phyloP scores from a whole-genome alignment of 148 eudicot genomes.

The Amaranthus palmeri region DNA sequence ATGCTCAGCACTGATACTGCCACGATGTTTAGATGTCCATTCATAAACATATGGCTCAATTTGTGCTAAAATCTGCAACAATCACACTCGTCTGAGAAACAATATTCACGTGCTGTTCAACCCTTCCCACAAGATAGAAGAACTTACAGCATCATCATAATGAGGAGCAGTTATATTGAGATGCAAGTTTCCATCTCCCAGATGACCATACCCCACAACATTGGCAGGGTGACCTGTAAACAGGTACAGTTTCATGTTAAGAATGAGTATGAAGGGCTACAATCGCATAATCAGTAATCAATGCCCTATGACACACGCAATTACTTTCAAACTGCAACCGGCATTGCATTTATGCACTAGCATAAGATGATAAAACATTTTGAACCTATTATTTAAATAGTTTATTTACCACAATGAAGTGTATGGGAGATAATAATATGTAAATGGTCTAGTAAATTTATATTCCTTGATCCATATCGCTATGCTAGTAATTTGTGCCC shows the following conservation, averaged over 20 bases:
- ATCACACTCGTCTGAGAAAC: slow-evolving; percentile 4
- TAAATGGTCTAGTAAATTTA: no score
- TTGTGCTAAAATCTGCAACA: slow-evolving; percentile 59
- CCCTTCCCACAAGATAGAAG: slow-evolving; percentile 20
- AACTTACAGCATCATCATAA: slow-evolving; percentile 75
- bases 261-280: neutral
- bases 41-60: slow-evolving; percentile 95
- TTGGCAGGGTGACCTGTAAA: slow-evolving; percentile 58
- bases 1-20: slow-evolving; percentile 98
- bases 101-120: slow-evolving; percentile 4
- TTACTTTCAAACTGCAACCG: no score
- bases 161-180: slow-evolving; percentile 73
- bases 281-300: no score
- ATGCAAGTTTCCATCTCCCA: slow-evolving; percentile 97
- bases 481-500: no score
- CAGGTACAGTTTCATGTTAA: neutral
- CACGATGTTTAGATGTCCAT: slow-evolving; percentile 89
- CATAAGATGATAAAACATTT: no score
- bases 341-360: no score
- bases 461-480: no score
- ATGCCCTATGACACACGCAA: no score
- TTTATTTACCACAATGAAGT: no score
- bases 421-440: no score
- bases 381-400: no score
- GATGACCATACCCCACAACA: slow-evolving; percentile 89